These are phyloP conservation scores for Kregervanrija delftensis DNA, from an alignment of 805 yeast genomes.

Conservation along the genomic window DNA sequence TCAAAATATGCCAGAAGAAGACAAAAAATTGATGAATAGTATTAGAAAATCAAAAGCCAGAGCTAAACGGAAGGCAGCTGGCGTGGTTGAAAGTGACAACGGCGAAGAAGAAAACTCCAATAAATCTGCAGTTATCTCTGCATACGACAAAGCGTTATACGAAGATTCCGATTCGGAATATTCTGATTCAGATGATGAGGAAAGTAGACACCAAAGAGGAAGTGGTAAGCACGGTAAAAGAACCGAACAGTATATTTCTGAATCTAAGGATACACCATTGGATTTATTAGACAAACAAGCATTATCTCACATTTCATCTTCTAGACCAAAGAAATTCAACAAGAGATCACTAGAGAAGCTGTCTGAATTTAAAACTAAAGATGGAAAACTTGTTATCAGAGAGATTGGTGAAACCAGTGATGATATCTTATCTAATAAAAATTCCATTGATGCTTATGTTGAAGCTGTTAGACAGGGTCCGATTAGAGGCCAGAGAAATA, in stretches of 20 bases:
- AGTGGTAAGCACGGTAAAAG: constrained; percentile 15
- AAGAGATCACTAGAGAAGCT: constrained; percentile 35
- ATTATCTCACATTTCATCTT: constrained; percentile 80
- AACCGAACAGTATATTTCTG: constrained; percentile 64
- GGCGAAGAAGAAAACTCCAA: constrained; percentile 14
- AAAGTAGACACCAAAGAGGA: constrained; percentile 9
- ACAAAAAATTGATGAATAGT: constrained; percentile 72
- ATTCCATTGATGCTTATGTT: constrained; percentile 83
- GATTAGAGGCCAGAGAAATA: constrained; percentile 86
- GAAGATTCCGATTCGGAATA: constrained; percentile 60
- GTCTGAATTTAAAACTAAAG: constrained; percentile 41
- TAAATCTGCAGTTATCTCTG: constrained; percentile 56
- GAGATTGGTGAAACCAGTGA: constrained; percentile 47
- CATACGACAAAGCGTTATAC: constrained; percentile 87
- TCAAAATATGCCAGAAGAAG: constrained; percentile 82
- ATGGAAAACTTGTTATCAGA: constrained; percentile 64
- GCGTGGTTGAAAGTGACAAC: constrained; percentile 13
- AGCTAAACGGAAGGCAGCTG: constrained; percentile 56
- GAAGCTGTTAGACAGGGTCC: constrained; percentile 94
- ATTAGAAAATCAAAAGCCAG: constrained; percentile 83
- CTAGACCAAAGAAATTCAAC: constrained; percentile 62
- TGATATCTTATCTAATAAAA: constrained; percentile 33
- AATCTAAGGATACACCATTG: constrained; percentile 67
- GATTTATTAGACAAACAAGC: constrained; percentile 84
- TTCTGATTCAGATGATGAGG: constrained; percentile 38